A percentile compares a stretch with the other conserved stretches of the same genome.
Conservation (phyloP, 345 rosid species). For the Eutrema yunnanense region DNA sequence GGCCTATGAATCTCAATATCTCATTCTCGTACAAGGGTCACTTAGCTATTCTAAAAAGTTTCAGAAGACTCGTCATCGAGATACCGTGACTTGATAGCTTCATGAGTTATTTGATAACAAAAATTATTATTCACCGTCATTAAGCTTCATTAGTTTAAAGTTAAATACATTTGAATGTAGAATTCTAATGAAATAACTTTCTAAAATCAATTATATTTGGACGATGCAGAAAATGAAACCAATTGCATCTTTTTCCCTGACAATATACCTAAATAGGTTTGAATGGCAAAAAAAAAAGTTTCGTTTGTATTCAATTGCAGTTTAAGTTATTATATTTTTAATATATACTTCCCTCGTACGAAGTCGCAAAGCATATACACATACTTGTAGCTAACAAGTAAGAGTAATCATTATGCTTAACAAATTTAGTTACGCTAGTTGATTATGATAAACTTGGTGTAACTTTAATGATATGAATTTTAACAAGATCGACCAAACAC, state of each 20-base stretch:
- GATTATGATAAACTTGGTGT: not conserved
- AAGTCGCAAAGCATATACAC: not conserved
- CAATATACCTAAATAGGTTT: not conserved
- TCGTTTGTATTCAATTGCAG: not conserved
- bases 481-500: not conserved
- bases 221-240: not conserved
- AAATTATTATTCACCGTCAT: not conserved
- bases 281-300: not conserved
- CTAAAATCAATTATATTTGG: not conserved
- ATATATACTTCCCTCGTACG: not conserved
- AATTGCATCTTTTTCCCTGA: not conserved
- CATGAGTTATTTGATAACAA: not conserved
- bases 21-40: conserved; percentile 3
- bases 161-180: not conserved
- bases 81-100: not conserved
- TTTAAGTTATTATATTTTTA: not conserved
- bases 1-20: not conserved
- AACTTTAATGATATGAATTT: conserved; percentile 10
- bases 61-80: not conserved
- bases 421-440: not conserved
- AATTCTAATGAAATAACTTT: not conserved
- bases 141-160: not conserved
- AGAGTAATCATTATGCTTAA: not conserved
- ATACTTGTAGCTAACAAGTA: conserved; percentile 9
- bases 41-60: not conserved